Percentiles rank a stretch among this genome's conserved stretches.
These are phyloP conservation scores for Aspergillus terreus DNA, from an alignment of 2,329 filamentous ascomycete species.

Conservation along the genomic window DNA sequence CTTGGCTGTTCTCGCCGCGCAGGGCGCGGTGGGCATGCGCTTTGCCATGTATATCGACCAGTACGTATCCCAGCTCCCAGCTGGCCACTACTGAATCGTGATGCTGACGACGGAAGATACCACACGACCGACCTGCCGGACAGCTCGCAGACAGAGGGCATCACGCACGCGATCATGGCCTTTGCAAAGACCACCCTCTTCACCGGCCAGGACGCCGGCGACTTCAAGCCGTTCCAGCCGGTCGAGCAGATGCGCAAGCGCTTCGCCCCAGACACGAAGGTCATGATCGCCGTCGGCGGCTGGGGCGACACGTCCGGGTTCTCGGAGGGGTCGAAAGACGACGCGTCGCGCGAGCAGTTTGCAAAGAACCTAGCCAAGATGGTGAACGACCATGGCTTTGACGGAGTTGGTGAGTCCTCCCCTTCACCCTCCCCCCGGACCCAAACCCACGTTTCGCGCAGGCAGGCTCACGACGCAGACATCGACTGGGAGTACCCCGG, in stretches of 20 bases:
- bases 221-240: constrained; percentile 53
- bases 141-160: constrained; percentile 34
- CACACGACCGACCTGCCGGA: constrained; percentile 37
- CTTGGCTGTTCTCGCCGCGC: constrained; percentile 28
- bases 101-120: constrained; percentile 29
- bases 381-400: constrained; percentile 60
- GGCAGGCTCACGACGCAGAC: constrained; percentile 37
- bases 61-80: constrained; percentile 25
- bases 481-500: constrained; percentile 64
- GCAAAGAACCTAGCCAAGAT: constrained; percentile 62
- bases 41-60: constrained; percentile 48
- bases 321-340: constrained; percentile 51
- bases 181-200: constrained; percentile 54
- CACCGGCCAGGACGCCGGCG: constrained; percentile 40
- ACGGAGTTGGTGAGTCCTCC: constrained; percentile 54
- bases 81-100: not conserved
- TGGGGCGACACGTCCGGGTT: constrained; percentile 70
- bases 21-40: constrained; percentile 25
- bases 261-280: constrained; percentile 55
- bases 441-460: too few relatives aligned
- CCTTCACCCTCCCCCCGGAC: too few relatives aligned
- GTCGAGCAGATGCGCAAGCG: constrained; percentile 50
- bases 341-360: constrained; percentile 54
- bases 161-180: constrained; percentile 55
- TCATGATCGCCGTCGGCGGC: constrained; percentile 70